phyloP scores from a whole-genome alignment of 2,329 filamentous ascomycete genomes.

The Fusarium ramigenum region DNA sequence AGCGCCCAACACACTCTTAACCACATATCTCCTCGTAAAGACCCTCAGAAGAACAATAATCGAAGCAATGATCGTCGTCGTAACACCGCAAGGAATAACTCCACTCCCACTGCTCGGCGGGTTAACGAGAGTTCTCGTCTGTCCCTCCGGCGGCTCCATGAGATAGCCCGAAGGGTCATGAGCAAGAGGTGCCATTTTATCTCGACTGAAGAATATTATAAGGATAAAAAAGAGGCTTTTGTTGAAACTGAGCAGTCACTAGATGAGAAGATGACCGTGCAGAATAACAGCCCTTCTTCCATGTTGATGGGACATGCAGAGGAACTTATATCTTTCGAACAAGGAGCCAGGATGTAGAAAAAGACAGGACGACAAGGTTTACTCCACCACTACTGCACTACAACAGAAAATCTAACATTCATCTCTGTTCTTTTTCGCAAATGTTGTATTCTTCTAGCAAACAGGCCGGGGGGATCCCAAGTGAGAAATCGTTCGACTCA shows the following conservation, averaged over 20 bases:
- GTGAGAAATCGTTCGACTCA: slow-evolving; percentile 37
- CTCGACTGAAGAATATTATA: not conserved
- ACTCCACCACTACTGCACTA: slow-evolving; percentile 9
- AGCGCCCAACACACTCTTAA: slow-evolving; percentile 38
- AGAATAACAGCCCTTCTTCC: not conserved
- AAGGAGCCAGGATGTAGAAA: slow-evolving; percentile 7
- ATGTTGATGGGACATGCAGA: slow-evolving; percentile 10
- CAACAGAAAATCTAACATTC: slow-evolving; percentile 4
- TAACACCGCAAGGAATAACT: slow-evolving; percentile 37
- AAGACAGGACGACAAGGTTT: not conserved
- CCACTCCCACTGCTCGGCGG: slow-evolving; percentile 36
- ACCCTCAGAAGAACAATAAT: slow-evolving; percentile 39
- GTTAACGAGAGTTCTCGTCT: slow-evolving; percentile 34
- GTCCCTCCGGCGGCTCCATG: slow-evolving; percentile 40
- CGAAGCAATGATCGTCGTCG: slow-evolving; percentile 37
- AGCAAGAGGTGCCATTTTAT: slow-evolving; percentile 69
- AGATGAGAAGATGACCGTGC: slow-evolving; percentile 14
- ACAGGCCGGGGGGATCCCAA: slow-evolving; percentile 15
- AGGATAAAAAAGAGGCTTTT: not conserved
- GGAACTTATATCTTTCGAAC: slow-evolving; percentile 28
- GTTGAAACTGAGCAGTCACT: not conserved
- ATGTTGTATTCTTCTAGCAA: not conserved
- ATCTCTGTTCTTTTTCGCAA: not conserved
- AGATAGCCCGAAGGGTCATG: slow-evolving; percentile 19
- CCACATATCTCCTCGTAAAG: slow-evolving; percentile 44